These are phyloP conservation scores for Penicillium odoratum DNA, from an alignment of 495 filamentous ascomycete genomes.

Conservation along the genomic window DNA sequence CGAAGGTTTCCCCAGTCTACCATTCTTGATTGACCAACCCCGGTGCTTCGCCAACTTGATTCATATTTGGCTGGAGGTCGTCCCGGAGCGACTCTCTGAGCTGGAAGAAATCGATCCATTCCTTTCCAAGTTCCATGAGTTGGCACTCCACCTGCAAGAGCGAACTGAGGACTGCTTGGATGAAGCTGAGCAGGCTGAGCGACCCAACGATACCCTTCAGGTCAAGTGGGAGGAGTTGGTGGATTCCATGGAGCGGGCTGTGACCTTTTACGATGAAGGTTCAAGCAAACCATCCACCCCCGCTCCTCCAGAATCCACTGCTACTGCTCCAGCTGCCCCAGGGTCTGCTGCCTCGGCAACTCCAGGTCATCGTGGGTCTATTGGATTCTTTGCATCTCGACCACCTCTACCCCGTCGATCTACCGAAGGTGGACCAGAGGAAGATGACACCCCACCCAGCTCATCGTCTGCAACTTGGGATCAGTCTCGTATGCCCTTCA, in stretches of 20 bases:
- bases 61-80: slow-evolving; percentile 77
- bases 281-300: slow-evolving; percentile 42
- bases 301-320: slow-evolving; percentile 34
- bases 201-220: slow-evolving; percentile 57
- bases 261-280: slow-evolving; percentile 46
- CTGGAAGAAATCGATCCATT: slow-evolving; percentile 41
- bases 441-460: slow-evolving; percentile 52
- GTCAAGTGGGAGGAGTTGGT: slow-evolving; percentile 73
- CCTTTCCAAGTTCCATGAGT: slow-evolving; percentile 65
- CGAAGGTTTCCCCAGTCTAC: slow-evolving; percentile 93
- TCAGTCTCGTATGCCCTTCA: slow-evolving; percentile 41
- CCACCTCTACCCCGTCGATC: slow-evolving; percentile 45
- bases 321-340: slow-evolving; percentile 1
- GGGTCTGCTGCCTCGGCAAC: slow-evolving; percentile 4
- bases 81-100: slow-evolving; percentile 36
- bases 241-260: slow-evolving; percentile 62
- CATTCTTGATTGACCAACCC: slow-evolving; percentile 90
- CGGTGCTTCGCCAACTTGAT: slow-evolving; percentile 87
- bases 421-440: slow-evolving; percentile 40
- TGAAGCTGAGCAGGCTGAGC: slow-evolving; percentile 70
- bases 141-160: slow-evolving; percentile 69
- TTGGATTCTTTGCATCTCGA: slow-evolving; percentile 44
- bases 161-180: slow-evolving; percentile 72
- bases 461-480: slow-evolving; percentile 56
- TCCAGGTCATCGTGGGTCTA: slow-evolving; percentile 42